These are phyloP conservation scores for Albugo candida DNA, from an alignment of 352 stramenopile genomes.

Conservation along the genomic window DNA sequence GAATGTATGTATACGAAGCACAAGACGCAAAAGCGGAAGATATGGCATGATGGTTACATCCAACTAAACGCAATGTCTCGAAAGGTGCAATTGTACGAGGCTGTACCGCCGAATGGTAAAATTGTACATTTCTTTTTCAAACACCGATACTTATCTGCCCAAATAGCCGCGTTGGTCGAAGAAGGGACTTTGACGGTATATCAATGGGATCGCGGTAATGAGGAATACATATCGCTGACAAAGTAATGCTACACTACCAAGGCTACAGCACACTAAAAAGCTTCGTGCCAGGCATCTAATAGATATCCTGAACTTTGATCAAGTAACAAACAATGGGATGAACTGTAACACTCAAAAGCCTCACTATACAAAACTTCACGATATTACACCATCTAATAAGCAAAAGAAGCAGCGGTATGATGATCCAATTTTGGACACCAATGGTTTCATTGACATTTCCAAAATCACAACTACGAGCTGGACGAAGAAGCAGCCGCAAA, in stretches of 20 bases:
- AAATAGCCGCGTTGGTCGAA: conserved; percentile 26
- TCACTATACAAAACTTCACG: no score
- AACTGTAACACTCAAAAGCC: no score
- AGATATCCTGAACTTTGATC: no score
- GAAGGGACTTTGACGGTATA: conserved; percentile 24
- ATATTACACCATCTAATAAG: no score
- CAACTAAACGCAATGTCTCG: conserved; percentile 20
- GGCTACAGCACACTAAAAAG: background rate
- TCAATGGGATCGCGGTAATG: conserved; percentile 41
- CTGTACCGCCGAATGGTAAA: conserved; percentile 18
- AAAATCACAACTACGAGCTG: no score
- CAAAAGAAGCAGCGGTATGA: no score
- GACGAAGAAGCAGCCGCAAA: no score
- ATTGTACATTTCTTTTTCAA: conserved; percentile 1
- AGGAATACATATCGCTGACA: conserved; percentile 28
- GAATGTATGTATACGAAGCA: conserved; percentile 79
- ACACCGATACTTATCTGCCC: background rate
- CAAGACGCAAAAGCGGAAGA: conserved; percentile 75
- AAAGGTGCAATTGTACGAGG: conserved; percentile 38
- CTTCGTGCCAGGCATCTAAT: no score
- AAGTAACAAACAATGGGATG: no score
- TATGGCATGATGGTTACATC: conserved; percentile 62
- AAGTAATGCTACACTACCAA: conserved; percentile 17
- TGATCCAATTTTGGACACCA: no score
- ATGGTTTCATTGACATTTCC: no score